Evolutionary conservation across 305 asterid species (phyloP), one percentile per base, ranked within the genome.

Genomic region (Fraxinus angustifolia): DNA sequence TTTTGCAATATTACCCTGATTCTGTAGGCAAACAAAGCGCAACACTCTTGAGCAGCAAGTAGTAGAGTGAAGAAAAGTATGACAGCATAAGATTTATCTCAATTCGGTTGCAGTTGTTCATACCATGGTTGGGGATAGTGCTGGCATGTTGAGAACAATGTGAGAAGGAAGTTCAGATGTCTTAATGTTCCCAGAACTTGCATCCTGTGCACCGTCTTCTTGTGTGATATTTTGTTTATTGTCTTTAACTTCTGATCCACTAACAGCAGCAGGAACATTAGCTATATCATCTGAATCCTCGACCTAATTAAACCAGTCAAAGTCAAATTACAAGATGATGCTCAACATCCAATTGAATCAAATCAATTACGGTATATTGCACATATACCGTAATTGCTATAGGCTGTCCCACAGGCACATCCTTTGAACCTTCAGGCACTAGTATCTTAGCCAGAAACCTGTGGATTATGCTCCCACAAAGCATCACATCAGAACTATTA

Each of bases 71-170:
- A 84, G 31, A 70, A 68, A 31, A 56, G 42, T 68, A 78, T 62
- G 76, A 79, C 79, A 83, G 74, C 60, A 56, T 35, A 75, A 58
- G 80, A 77, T 42, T 42, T 72, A 71, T 78, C 45, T 73, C 8
- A 71, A 74, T 21, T 31, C 76, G 42, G 73, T 75, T 80, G 60
- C 48, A 76, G 78, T 65, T 83, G 70, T 77, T 81, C 90, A 79
- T 85, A 96, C 99, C 99, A 96, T 96, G 76, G 98, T 96, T 70
- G 98, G 98, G 83, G 99, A 96, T 75, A 96, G 86, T 56, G 98
- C 98, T 78, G 98, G 99, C 99, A 96, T 96, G 73, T 82, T 91
- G 85, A 96, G 91, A 85, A 96, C 92, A 86, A 92, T 78, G 83
- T 96, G 98, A 83, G 98, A 93, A 85, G 99, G 99, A 90, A 96